Percentiles rank a stretch among this genome's conserved stretches.
These are phyloP conservation scores for Psilocybe subaeruginosa DNA, from an alignment of 768 basidiomycete genomes.

Conservation along the genomic window DNA sequence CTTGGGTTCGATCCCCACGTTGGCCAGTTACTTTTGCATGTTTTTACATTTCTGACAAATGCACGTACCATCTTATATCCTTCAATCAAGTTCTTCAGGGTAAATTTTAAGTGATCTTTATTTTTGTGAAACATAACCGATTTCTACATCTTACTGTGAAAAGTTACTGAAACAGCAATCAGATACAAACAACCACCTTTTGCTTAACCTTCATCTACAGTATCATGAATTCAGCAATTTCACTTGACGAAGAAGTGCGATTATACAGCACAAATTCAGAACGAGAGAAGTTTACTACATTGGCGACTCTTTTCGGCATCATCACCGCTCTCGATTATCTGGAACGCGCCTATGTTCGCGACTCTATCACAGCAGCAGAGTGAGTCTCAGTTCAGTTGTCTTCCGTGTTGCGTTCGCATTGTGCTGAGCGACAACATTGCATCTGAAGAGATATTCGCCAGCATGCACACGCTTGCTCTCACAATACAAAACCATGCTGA, in stretches of 20 bases:
- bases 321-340: conserved; percentile 92
- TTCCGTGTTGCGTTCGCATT: neutral
- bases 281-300: conserved; percentile 83
- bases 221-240: conserved; percentile 20
- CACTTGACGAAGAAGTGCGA: conserved; percentile 89
- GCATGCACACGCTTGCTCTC: conserved; percentile 93
- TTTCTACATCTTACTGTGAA: too few relatives aligned
- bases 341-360: conserved; percentile 93
- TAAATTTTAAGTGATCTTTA: too few relatives aligned
- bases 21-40: conserved; percentile 45
- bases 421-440: conserved; percentile 32
- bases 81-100: too few relatives aligned
- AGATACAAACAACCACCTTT: neutral
- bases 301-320: conserved; percentile 91
- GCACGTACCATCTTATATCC: too few relatives aligned
- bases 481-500: conserved; percentile 97
- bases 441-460: conserved; percentile 85
- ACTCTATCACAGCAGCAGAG: conserved; percentile 90
- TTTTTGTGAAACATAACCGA: neutral
- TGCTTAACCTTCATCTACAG: neutral
- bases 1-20: conserved; percentile 84
- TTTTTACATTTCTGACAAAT: neutral
- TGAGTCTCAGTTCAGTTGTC: conserved; percentile 44
- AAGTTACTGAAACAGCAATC: neutral
- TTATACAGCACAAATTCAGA: conserved; percentile 88